Evolutionary conservation across 2,329 filamentous ascomycete genomes (phyloP).

Genomic region (Aspergillus sp.): DNA sequence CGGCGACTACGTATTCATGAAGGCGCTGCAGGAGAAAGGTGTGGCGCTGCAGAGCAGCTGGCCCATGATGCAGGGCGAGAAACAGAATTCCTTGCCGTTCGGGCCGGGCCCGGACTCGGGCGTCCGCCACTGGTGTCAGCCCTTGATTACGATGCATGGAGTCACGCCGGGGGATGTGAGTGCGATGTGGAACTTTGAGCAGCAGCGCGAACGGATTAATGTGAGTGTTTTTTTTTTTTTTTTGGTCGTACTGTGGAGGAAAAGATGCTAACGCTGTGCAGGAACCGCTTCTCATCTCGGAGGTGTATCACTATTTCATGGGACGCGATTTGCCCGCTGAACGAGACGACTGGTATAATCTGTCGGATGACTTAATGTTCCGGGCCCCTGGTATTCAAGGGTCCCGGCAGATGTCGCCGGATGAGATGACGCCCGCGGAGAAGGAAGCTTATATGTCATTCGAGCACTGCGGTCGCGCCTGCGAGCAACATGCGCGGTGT

Average conservation of each 20-base stretch:
- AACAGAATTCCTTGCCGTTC: slow-evolving; percentile 51
- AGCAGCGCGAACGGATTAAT: slow-evolving; percentile 34
- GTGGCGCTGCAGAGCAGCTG: slow-evolving; percentile 43
- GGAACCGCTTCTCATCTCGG: slow-evolving; percentile 47
- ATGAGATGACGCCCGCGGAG: slow-evolving; percentile 42
- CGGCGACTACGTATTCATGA: slow-evolving; percentile 52
- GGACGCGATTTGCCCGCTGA: slow-evolving; percentile 39
- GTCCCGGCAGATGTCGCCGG: slow-evolving; percentile 30
- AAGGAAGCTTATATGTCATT: slow-evolving; percentile 43
- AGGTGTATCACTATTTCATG: slow-evolving; percentile 49
- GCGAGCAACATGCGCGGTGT: slow-evolving; percentile 35
- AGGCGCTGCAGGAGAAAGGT: slow-evolving; percentile 47
- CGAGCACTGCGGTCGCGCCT: slow-evolving; percentile 51
- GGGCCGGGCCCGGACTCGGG: slow-evolving; percentile 16
- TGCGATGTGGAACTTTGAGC: slow-evolving; percentile 53
- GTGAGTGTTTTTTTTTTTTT: not conserved
- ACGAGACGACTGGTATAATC: slow-evolving; percentile 54
- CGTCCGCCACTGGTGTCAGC: slow-evolving; percentile 53
- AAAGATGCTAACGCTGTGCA: slow-evolving; percentile 17
- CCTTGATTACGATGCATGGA: slow-evolving; percentile 58
- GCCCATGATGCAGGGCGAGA: slow-evolving; percentile 57
- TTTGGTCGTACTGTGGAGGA: no score
- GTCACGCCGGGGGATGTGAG: slow-evolving; percentile 53
- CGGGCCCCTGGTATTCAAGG: slow-evolving; percentile 6
- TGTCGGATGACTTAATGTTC: slow-evolving; percentile 49